Conservation (phyloP, 352 stramenopile genomes). For the Blastocystis sp. region DNA sequence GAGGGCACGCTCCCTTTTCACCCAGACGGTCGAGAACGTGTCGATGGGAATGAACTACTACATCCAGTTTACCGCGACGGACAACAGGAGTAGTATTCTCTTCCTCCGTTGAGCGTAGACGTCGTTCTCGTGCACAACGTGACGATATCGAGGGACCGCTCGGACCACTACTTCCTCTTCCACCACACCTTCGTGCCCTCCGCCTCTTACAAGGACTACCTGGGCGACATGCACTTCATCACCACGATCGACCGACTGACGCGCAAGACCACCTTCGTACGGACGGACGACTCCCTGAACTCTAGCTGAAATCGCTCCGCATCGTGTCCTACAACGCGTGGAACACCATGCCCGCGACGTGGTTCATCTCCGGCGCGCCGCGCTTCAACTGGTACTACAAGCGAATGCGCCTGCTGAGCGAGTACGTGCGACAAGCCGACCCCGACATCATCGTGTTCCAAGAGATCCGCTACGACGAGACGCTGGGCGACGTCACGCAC, state of each 20-base stretch:
- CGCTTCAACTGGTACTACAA: constrained; percentile 83
- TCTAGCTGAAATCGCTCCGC: constrained; percentile 73
- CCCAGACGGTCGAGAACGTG: neutral
- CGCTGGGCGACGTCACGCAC: constrained; percentile 77
- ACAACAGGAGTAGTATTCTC: constrained; percentile 35
- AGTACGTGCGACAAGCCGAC: constrained; percentile 78
- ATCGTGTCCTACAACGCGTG: constrained; percentile 88
- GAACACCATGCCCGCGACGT: constrained; percentile 84
- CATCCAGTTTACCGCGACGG: constrained; percentile 55
- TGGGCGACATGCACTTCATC: constrained; percentile 51
- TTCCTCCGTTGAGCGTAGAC: neutral
- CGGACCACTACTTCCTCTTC: constrained; percentile 60
- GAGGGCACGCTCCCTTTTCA: neutral
- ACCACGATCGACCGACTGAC: constrained; percentile 30
- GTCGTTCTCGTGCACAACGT: constrained; percentile 56
- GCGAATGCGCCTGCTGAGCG: constrained; percentile 81
- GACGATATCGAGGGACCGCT: constrained; percentile 57
- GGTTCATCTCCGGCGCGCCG: constrained; percentile 80
- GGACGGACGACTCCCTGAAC: neutral
- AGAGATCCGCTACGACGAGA: constrained; percentile 84
- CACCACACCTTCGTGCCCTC: constrained; percentile 59
- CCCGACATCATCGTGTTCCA: constrained; percentile 85
- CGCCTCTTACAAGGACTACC: constrained; percentile 13
- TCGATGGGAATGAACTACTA: constrained; percentile 72
- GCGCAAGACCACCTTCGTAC: neutral